phyloP scores from a whole-genome alignment of 805 yeast species.

The Candida odintsovae region DNA sequence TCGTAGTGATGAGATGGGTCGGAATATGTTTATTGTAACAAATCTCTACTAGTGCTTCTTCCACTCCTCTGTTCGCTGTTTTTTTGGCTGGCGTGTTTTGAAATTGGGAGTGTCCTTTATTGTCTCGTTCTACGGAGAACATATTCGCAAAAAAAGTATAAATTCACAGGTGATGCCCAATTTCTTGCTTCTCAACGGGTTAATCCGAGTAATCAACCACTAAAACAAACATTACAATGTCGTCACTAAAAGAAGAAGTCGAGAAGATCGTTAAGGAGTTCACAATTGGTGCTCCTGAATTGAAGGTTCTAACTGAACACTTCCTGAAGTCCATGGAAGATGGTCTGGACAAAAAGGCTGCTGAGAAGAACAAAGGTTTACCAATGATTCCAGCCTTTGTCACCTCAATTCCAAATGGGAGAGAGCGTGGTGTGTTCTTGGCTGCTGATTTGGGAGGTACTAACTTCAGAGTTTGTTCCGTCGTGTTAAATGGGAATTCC shows the following conservation, averaged over 20 bases:
- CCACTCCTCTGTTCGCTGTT: too few species aligned
- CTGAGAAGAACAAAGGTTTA: slow-evolving; percentile 39
- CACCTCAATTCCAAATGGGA: slow-evolving; percentile 78
- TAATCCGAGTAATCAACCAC: too few species aligned
- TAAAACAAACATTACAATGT: background rate
- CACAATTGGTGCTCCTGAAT: slow-evolving; percentile 11
- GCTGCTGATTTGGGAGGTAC: slow-evolving; percentile 98
- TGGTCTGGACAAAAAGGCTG: slow-evolving; percentile 43
- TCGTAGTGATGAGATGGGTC: too few species aligned
- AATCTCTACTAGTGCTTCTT: too few species aligned
- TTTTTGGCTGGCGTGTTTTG: too few species aligned
- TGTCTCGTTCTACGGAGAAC: background rate
- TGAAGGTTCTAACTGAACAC: slow-evolving; percentile 31
- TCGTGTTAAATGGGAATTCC: slow-evolving; percentile 67
- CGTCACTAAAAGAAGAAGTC: slow-evolving; percentile 10
- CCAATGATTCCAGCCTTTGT: slow-evolving; percentile 95
- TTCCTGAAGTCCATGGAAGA: slow-evolving; percentile 57
- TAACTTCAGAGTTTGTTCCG: slow-evolving; percentile 91
- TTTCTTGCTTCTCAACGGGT: background rate
- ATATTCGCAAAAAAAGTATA: background rate
- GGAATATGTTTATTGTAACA: too few species aligned
- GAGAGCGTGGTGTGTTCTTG: slow-evolving; percentile 72
- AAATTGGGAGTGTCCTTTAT: too few species aligned
- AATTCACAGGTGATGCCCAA: background rate
- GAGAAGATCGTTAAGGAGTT: slow-evolving; percentile 18